Evolutionary conservation across 2,329 filamentous ascomycete genomes (phyloP).

Genomic region (Sarocladium strictum): DNA sequence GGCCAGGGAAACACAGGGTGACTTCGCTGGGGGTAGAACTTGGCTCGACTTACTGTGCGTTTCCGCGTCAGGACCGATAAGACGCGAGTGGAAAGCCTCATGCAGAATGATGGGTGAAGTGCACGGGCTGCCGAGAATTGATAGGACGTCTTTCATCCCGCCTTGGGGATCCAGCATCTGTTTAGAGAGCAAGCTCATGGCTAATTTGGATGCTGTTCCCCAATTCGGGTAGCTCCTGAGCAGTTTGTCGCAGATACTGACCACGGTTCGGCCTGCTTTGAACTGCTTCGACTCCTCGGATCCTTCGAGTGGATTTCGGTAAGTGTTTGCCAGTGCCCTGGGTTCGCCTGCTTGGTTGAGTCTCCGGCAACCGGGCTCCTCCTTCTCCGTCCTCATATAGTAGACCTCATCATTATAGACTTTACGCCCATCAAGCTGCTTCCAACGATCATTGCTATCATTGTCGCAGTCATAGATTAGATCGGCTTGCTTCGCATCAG

Average conservation of each 20-base stretch:
- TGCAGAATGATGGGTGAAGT: neutral
- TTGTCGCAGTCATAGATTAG: neutral
- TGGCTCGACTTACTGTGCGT: neutral
- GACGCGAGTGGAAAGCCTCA: neutral
- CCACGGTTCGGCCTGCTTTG: neutral
- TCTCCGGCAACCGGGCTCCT: neutral
- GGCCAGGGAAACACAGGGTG: no score
- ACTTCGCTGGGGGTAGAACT: no score
- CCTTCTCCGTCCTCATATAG: neutral
- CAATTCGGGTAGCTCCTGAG: neutral
- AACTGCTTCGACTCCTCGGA: neutral
- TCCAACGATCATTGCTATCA: neutral
- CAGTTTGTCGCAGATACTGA: neutral
- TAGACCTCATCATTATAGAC: neutral
- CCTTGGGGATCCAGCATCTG: neutral
- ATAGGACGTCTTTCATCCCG: neutral
- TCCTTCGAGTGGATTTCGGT: neutral
- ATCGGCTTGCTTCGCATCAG: neutral
- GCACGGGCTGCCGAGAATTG: neutral
- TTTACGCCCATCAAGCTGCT: neutral
- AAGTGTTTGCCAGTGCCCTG: neutral
- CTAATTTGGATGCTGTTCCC: neutral
- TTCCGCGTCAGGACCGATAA: neutral
- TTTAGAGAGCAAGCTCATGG: neutral
- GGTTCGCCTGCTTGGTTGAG: neutral